Percentiles rank a stretch among this genome's conserved stretches.
Evolutionary conservation across 148 eudicot species (phyloP).

Genomic region (Talinum fruticosum): DNA sequence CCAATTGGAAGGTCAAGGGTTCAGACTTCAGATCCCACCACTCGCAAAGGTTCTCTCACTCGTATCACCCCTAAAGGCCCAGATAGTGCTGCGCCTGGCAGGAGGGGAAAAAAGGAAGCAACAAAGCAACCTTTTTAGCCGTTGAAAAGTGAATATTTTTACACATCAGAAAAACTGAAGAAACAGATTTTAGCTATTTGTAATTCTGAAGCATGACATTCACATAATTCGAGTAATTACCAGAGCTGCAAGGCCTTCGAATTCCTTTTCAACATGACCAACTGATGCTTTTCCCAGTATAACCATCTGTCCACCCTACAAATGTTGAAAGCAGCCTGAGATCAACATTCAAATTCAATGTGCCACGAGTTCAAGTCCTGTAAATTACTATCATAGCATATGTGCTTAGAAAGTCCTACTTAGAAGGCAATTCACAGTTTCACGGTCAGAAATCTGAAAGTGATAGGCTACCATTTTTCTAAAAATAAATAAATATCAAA

Average conservation of each 20-base stretch:
- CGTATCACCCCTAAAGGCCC: too few species aligned
- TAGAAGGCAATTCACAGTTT: not conserved
- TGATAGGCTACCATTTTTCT: not conserved
- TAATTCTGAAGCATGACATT: not conserved
- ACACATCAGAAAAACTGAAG: not conserved
- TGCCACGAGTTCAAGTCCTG: not conserved
- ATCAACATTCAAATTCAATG: not conserved
- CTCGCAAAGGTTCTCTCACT: too few species aligned
- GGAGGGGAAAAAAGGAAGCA: too few species aligned
- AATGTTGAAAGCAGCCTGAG: not conserved
- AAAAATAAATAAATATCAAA: too few species aligned
- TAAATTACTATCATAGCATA: not conserved
- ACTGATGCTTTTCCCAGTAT: conserved; percentile 62
- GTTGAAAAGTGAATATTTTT: not conserved
- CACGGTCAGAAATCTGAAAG: not conserved
- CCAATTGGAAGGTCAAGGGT: too few species aligned
- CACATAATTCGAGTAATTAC: conserved; percentile 33
- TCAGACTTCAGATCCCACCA: too few species aligned
- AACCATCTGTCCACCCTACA: conserved; percentile 84
- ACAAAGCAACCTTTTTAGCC: too few species aligned
- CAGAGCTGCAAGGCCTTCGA: conserved; percentile 60
- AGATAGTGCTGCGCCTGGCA: too few species aligned
- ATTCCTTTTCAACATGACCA: conserved; percentile 60
- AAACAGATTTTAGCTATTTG: not conserved
- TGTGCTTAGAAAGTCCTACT: not conserved